Evolutionary conservation across 208 protist species (phyloP).

Genomic region (Tritrichomonas musculus): DNA sequence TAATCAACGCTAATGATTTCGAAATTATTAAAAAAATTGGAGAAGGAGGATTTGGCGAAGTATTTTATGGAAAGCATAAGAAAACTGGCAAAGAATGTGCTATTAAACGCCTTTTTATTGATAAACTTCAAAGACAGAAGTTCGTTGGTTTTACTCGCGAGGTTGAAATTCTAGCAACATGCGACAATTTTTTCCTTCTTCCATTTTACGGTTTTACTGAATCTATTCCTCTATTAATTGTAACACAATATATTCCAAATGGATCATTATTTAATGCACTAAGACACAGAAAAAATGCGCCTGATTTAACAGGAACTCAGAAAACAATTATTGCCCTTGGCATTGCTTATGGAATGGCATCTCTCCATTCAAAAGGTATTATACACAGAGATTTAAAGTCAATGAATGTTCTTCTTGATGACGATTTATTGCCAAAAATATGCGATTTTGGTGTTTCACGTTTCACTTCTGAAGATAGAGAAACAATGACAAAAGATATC

Average conservation of each 20-base stretch:
- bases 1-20: neutral
- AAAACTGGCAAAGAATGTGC: neutral
- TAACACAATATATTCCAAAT: slow-evolving; percentile 3
- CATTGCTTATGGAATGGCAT: neutral
- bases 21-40: neutral
- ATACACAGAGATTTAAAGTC: slow-evolving; percentile 7
- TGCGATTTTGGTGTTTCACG: neutral
- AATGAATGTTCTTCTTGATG: neutral
- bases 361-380: neutral
- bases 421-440: neutral
- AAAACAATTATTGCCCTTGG: slow-evolving; percentile 21
- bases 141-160: neutral
- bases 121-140: neutral
- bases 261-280: neutral
- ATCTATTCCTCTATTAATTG: neutral
- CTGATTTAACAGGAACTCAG: neutral
- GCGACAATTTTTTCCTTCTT: slow-evolving; percentile 1
- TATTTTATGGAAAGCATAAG: neutral
- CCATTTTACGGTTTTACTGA: neutral
- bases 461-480: neutral
- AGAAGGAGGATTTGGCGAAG: neutral
- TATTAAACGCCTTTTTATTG: neutral
- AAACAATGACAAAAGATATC: neutral
- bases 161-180: neutral
- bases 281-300: neutral